Conservation (phyloP, 129 eudicot genomes). For the Saussurea involucrata region DNA sequence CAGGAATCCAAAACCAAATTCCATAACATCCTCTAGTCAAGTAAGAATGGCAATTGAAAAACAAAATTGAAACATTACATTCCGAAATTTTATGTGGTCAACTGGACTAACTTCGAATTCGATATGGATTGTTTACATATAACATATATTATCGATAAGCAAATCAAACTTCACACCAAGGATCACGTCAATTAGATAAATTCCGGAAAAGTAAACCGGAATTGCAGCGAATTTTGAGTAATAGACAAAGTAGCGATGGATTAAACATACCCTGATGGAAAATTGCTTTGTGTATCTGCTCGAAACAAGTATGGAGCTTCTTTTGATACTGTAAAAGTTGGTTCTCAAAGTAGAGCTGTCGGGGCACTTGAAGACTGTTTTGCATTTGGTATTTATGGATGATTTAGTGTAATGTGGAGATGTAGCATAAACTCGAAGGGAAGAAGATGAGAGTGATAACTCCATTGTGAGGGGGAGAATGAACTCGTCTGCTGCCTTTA, state of each 20-base stretch:
- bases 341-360: conserved; percentile 6
- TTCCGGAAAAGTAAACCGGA: not conserved
- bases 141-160: not conserved
- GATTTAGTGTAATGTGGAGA: conserved; percentile 18
- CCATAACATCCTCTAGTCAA: not conserved
- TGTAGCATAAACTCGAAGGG: conserved; percentile 20
- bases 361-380: conserved; percentile 14
- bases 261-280: conserved; percentile 41
- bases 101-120: not conserved
- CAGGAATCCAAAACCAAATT: not conserved
- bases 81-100: conserved; percentile 1
- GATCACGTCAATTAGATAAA: not conserved
- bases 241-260: not conserved
- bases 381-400: conserved; percentile 1
- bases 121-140: not conserved
- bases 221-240: not conserved
- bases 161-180: conserved; percentile 11
- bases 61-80: not conserved
- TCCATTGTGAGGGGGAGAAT: conserved; percentile 47
- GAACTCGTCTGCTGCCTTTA: not conserved
- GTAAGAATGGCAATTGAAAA: conserved; percentile 5
- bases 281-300: conserved; percentile 14
- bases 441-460: conserved; percentile 47
- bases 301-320: conserved; percentile 15
- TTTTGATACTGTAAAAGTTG: conserved; percentile 13